Percentiles rank a stretch among this genome's conserved stretches.
These are phyloP conservation scores for Penicillium sp. DNA, from an alignment of 2,329 filamentous ascomycete species.

Conservation along the genomic window DNA sequence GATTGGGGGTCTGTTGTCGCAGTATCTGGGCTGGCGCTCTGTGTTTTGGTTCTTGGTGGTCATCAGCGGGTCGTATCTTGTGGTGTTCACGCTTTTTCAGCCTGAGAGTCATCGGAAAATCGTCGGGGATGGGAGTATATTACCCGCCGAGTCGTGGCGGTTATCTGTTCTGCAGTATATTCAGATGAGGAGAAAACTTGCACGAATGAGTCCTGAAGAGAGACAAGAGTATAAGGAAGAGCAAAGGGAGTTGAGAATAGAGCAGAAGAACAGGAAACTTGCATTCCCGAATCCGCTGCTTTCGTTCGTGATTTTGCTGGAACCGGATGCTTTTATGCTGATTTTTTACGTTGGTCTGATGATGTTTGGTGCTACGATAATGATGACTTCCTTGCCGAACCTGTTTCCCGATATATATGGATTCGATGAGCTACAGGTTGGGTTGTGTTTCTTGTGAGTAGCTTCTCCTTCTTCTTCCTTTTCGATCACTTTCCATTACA, in stretches of 20 bases:
- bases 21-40: conserved; percentile 63
- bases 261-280: conserved; percentile 14
- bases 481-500: no score
- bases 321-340: conserved; percentile 29
- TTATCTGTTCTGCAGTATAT: conserved; percentile 23
- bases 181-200: neutral
- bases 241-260: neutral
- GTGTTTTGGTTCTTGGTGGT: conserved; percentile 69
- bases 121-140: conserved; percentile 32
- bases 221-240: conserved; percentile 4
- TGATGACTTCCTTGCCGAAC: conserved; percentile 41
- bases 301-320: conserved; percentile 27
- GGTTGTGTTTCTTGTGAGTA: conserved; percentile 25
- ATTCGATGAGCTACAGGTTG: conserved; percentile 44
- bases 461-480: neutral
- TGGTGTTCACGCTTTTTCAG: conserved; percentile 53
- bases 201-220: conserved; percentile 3
- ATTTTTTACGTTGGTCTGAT: conserved; percentile 32
- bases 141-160: conserved; percentile 18
- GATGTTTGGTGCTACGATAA: conserved; percentile 44
- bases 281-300: conserved; percentile 32
- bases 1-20: conserved; percentile 60
- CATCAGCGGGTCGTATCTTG: conserved; percentile 43
- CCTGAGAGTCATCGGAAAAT: conserved; percentile 48
- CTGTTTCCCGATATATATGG: conserved; percentile 43